phyloP scores from a whole-genome alignment of 2,329 filamentous ascomycete species.

The Colletotrichum lindemuthianum region DNA sequence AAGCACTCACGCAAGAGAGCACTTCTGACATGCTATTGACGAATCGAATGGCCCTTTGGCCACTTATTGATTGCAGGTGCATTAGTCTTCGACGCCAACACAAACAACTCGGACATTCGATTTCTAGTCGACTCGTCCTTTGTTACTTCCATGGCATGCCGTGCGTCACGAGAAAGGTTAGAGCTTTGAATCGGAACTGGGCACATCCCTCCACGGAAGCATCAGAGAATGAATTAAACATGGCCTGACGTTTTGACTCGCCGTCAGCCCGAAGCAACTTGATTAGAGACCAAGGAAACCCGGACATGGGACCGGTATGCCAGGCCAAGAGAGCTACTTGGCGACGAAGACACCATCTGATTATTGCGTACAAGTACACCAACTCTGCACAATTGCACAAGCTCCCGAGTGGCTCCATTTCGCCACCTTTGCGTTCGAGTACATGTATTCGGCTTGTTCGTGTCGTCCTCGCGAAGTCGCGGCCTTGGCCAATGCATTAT shows the following conservation, averaged over 20 bases:
- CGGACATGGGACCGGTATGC: conserved; percentile 3
- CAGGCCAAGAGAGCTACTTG: conserved; percentile 9
- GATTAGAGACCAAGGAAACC: conserved; percentile 14
- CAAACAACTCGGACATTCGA: conserved; percentile 46
- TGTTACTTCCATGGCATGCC: conserved; percentile 4
- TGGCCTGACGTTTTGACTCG: conserved; percentile 30
- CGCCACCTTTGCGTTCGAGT: conserved; percentile 22
- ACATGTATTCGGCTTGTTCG: too few species aligned
- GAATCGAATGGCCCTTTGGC: conserved; percentile 24
- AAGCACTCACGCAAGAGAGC: conserved; percentile 5
- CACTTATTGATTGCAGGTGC: conserved; percentile 48
- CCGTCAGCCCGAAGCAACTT: conserved; percentile 15
- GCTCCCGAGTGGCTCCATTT: conserved; percentile 51
- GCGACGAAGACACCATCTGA: not conserved
- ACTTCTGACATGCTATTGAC: conserved; percentile 23
- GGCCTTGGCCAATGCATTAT: conserved; percentile 30
- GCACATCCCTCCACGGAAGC: conserved; percentile 32
- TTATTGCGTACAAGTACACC: too few species aligned
- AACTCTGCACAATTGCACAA: too few species aligned
- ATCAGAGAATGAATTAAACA: conserved; percentile 24
- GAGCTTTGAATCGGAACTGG: conserved; percentile 42
- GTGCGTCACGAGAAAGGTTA: conserved; percentile 12
- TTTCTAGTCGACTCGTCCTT: conserved; percentile 26
- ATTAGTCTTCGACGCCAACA: conserved; percentile 49
- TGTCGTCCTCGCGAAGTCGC: conserved; percentile 26